Base-by-base conservation (phyloP, 306 rosid species). In the Herpetospermum pedunculosum region DNA sequence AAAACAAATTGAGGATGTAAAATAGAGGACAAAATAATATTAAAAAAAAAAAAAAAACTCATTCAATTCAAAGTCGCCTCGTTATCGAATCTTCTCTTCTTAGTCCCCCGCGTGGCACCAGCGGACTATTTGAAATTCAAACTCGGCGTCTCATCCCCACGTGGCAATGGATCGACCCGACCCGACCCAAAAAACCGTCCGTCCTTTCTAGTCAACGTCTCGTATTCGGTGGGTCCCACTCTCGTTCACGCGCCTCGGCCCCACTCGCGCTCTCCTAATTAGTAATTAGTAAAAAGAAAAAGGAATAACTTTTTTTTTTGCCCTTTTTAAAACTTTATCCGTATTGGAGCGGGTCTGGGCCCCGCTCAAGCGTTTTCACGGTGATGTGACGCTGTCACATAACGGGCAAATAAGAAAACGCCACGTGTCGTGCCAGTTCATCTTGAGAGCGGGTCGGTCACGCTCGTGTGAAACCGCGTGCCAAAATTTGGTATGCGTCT, bases 401-500 rank as follows among this genome's bases (percentile, higher is more conserved):
- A 0, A 0, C n/a, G 11, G 5, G 0, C 0, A 0, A 67, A 41
- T 67, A 41, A 0, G 0, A 0, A 6, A 0, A 6, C 0, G 54
- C 37, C 73, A 43, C 73, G 23, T 68, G n/a, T 13, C 6, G 6
- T 23, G n/a, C 26, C 25, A 69, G 23, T 26, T 69, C 55, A 69
- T 26, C 14, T 6, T 12, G n/a, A 5, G 13, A 2, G 37, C 54
- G 54, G 54, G 73, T 65, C n/a, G 8, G 30, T 21, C 71, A 64
- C 47, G 70, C 70, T 63, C 35, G 50, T 65, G 72, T 65, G 72
- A 41, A 65, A 41, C 72, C 72, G 72, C 72, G 72, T 65, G 73
- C 73, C 73, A 67, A 53, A 26, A 12, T 69, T 71, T 13, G 59
- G 29, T n/a, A n/a, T 63, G 70, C 44, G 71, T 75, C 71, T 43